Conservation (phyloP, 2,329 filamentous ascomycete species). For the Albophoma yamanashiensis region DNA sequence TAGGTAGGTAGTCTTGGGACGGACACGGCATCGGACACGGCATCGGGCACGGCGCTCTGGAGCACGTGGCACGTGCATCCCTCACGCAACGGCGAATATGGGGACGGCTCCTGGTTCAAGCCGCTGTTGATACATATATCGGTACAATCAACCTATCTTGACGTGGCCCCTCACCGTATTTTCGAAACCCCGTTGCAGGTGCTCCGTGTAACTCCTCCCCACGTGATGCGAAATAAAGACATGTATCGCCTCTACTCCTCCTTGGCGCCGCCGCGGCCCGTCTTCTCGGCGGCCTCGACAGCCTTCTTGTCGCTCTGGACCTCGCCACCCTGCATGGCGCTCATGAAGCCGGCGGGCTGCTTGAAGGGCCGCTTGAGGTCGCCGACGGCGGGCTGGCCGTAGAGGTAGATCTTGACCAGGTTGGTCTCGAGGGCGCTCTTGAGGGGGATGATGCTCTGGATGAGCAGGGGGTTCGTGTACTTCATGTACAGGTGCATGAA, state of each 20-base stretch:
- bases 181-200: not conserved
- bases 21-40: too few relatives aligned
- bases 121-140: not conserved
- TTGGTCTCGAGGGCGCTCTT: slow-evolving; percentile 95
- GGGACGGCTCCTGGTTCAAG: not conserved
- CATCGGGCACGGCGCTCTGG: too few relatives aligned
- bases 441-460: slow-evolving; percentile 96
- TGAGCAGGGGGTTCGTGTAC: slow-evolving; percentile 97
- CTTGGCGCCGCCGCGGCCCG: slow-evolving; percentile 60
- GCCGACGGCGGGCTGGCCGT: slow-evolving; percentile 74
- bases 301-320: slow-evolving; percentile 90
- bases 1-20: too few relatives aligned
- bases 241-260: slow-evolving; percentile 46
- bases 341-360: slow-evolving; percentile 71
- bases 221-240: not conserved
- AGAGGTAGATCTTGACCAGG: slow-evolving; percentile 89
- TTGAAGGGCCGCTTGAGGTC: slow-evolving; percentile 97
- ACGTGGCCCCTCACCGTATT: not conserved
- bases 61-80: not conserved
- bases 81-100: not conserved
- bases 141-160: not conserved
- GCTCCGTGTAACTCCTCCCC: not conserved
- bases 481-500: slow-evolving; percentile 99
- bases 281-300: slow-evolving; percentile 68
- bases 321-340: slow-evolving; percentile 58